Base-by-base conservation (phyloP, 2,329 filamentous ascomycete genomes). In the Colletotrichum godetiae region DNA sequence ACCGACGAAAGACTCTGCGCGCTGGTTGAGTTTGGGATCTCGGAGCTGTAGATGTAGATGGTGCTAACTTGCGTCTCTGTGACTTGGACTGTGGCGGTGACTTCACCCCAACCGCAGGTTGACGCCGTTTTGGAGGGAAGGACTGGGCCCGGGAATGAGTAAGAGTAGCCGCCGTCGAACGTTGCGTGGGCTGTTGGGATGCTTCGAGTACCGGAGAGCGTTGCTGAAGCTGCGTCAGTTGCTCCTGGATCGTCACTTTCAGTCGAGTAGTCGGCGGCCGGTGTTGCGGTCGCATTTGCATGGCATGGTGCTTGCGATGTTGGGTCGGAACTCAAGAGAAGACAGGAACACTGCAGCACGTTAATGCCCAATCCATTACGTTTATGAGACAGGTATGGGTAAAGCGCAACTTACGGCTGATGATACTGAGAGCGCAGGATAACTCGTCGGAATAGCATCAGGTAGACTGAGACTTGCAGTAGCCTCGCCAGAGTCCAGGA, bases 281-380 rank as follows among this genome's bases (percentile, higher is more conserved):
- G 24, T 3, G 27, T 55, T 8, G 11, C 8, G 2, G 22, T 57
- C 3, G 33, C 22, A 27, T 22, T 62, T 11, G 57, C 19, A 0
- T 49, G 55, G 13, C 67, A 73, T 10, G 66, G 46, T 4, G 53
- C 5, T 2, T 3, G 24, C 6, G 55, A 19, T 4, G 53, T 55
- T 5, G 33, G 53, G 15, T 49, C 22, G 27, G 52, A 31, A 8
- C 56, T 46, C 4, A n/a, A n/a, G n/a, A 75, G 22, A 1, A 75
- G 66, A 64, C 73, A 75, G 5, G 70, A 70, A 56, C 73, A 75
- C 73, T 75, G 4, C 12, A 24, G 1, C 2, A 4, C 19, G 29
- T 72, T 33, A 72, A 59, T 46, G 31, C n/a, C 15, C 7, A 6
- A 42, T 37, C 15, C 31, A 3, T 46, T 19, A 24, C 19, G 8